Evolutionary conservation across 2,329 filamentous ascomycete genomes (phyloP), one percentile per base, ranked within the genome.

Genomic region (Sclerotinia minor): DNA sequence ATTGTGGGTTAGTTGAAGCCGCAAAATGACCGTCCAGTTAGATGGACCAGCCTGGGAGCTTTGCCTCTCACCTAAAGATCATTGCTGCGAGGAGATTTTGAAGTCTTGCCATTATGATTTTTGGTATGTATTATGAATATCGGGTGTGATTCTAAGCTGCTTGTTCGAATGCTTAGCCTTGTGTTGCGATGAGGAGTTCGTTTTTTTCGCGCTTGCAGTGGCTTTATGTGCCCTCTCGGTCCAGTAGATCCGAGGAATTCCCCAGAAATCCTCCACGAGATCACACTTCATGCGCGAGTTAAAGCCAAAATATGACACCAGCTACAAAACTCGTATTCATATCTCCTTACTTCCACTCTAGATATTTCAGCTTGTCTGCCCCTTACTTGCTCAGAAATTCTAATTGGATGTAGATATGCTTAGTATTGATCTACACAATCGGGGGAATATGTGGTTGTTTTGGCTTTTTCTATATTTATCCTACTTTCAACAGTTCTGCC

Each of bases 101-200:
- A 24, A 53, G 8, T 17, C 50, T 66, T n/a, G 54, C 64, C 64
- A 60, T 66, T 45, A 55, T 45, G n/a, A 52, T 17, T 24, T 5
- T 21, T 41, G 47, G 45, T 64, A 15, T 52, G 21, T 38, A 41
- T 26, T 52, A n/a, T n/a, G 9, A 41, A 38, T 38, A 15, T 38
- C 44, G 24, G 21, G 8, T 17, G 29, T 24, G 35, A 54, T 60
- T 19, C 26, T 47, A 11, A 32, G 7, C 5, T 21, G 45, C 13
- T 7, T 47, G 0, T 29, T 11, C 21, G 44, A 21, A 41, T 44
- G 9, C 26, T 52, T 29, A n/a, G 32, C 11, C 13, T n/a, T 47
- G 41, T 17, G 17, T 32, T 13, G 17, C 35, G 19, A 47, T 24
- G 21, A 60, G 41, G 11, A 15, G 11, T n/a, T 52, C 60, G n/a